Evolutionary conservation across 2,329 filamentous ascomycete species (phyloP), one percentile per base, ranked within the genome.

Genomic region (Microcera coccophila): DNA sequence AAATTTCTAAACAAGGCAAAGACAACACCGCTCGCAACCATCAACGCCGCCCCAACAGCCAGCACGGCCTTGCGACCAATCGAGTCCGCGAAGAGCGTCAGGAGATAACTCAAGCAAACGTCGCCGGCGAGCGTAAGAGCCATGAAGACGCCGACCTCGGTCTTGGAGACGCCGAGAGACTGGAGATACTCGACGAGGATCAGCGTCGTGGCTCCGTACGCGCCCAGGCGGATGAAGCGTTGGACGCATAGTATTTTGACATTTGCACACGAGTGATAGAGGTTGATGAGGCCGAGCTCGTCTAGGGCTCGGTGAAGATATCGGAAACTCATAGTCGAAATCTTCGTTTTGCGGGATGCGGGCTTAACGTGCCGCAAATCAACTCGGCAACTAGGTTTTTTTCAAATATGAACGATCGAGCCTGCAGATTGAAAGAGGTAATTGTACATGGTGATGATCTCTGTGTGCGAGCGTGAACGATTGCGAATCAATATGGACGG

Each of bases 101-200:
- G 67, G 17, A 78, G 28, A 44, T 82, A 74, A 54, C 79, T 82
- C 47, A 84, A 75, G 32, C 69, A 55, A 4, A 77, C 71, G 59
- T 84, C 81, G 19, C 81, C 81, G 12, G 71, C 64, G 14, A 84
- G 62, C 0, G 81, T 85, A 48, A 83, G 58, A 1, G 79, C 82
- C 80, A 84, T 84, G 63, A 84, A 84, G 1, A 82, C 62, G 3
- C 81, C 81, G 45, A 79, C 77, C 22, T 64, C 65, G 1, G 71
- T 66, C 44, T 79, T 69, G 1, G 75, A 70, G 32, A 76, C 68
- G 8, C 63, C 68, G 2, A 82, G 65, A 2, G 64, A 67, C 12
- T 68, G 66, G 7, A 84, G 69, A 48, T 76, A 82, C 17, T 74
- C 66, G 10, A 78, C 79, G 4, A 82, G 69, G 42, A 82, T 71